Evolutionary conservation across 768 basidiomycete genomes (phyloP).

Genomic region (Mycena crocata): DNA sequence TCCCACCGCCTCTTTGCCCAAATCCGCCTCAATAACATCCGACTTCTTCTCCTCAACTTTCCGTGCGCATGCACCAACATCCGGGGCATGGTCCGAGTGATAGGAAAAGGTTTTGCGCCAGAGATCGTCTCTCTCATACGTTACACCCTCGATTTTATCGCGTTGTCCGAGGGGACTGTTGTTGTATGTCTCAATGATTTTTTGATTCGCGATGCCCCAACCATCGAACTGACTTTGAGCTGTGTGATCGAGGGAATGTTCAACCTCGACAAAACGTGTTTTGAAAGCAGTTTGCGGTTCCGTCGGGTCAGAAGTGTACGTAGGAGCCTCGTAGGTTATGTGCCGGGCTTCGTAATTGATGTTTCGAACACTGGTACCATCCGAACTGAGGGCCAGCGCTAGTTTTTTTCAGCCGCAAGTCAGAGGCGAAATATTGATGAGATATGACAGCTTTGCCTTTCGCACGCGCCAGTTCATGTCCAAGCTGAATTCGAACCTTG

Average conservation of each 20-base stretch:
- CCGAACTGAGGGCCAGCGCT: slow-evolving; percentile 33
- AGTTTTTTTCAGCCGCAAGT: slow-evolving; percentile 11
- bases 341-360: slow-evolving; percentile 28
- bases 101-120: no score
- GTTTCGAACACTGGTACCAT: slow-evolving; percentile 25
- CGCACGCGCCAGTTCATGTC: slow-evolving; percentile 14
- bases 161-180: no score
- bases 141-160: no score
- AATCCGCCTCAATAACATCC: background rate
- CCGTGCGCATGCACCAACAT: slow-evolving; percentile 11
- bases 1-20: background rate
- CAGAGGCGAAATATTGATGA: background rate
- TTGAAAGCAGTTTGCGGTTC: background rate
- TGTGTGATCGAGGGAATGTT: slow-evolving; percentile 32
- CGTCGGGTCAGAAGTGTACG: slow-evolving; percentile 9
- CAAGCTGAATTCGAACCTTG: slow-evolving; percentile 10
- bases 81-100: no score
- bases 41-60: background rate
- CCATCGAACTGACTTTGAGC: slow-evolving; percentile 35
- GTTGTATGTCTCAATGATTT: no score
- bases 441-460: background rate
- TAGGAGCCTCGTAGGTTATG: slow-evolving; percentile 15
- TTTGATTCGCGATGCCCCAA: slow-evolving; percentile 21
- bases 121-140: no score
- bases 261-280: slow-evolving; percentile 24